These are phyloP conservation scores for Aspergillus affinis DNA, from an alignment of 495 filamentous ascomycete species.

Conservation along the genomic window DNA sequence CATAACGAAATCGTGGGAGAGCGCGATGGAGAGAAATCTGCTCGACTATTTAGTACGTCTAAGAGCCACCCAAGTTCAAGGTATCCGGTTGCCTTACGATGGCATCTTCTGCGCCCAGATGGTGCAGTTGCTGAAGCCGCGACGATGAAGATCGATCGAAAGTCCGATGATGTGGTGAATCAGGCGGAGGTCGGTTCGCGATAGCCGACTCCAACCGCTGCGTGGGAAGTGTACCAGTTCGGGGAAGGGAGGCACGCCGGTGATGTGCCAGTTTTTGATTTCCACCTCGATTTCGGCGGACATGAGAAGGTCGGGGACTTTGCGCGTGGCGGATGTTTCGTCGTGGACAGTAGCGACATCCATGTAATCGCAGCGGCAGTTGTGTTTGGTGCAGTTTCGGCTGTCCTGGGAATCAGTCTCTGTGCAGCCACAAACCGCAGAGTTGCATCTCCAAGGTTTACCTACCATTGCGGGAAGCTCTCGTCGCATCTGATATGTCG, in stretches of 20 bases:
- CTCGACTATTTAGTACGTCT: constrained; percentile 2
- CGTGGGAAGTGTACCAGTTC: constrained; percentile 71
- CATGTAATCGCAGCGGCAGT: constrained; percentile 96
- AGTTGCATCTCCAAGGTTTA: constrained; percentile 6
- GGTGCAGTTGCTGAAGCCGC: constrained; percentile 75
- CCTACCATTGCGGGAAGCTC: constrained; percentile 94
- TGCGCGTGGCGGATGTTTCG: constrained; percentile 62
- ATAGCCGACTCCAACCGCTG: constrained; percentile 56
- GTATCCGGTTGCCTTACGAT: constrained; percentile 60
- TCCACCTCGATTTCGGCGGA: constrained; percentile 76
- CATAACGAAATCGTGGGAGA: constrained; percentile 86
- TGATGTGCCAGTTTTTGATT: constrained; percentile 80
- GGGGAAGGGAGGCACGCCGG: constrained; percentile 84
- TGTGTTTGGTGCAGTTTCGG: constrained; percentile 98
- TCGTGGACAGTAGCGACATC: constrained; percentile 65
- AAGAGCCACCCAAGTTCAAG: not conserved
- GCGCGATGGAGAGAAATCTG: constrained; percentile 82
- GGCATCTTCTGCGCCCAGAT: constrained; percentile 92
- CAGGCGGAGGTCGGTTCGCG: constrained; percentile 75
- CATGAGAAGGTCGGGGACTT: constrained; percentile 77
- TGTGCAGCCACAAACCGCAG: not conserved
- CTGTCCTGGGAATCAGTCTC: constrained; percentile 42
- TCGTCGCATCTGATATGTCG: constrained; percentile 98
- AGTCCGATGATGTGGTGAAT: constrained; percentile 90
- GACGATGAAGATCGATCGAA: constrained; percentile 74